Percentiles rank a stretch among this genome's conserved stretches.
Evolutionary conservation across 345 rosid genomes (phyloP).

Genomic region (Lenwebbia sp.): DNA sequence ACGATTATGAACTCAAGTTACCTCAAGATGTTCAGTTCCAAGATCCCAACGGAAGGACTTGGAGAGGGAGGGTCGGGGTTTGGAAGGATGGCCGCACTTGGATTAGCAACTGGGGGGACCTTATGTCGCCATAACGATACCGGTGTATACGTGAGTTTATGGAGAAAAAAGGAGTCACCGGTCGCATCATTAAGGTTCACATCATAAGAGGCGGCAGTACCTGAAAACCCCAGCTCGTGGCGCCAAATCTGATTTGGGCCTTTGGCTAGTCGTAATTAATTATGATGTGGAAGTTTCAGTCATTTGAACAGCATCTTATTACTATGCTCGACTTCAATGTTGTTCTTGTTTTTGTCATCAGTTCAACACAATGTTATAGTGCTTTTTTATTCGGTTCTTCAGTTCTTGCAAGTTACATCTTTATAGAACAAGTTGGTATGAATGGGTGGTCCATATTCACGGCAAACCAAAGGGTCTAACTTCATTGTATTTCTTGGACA

Average conservation of each 20-base stretch:
- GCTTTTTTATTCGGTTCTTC: not conserved
- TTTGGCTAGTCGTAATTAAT: not conserved
- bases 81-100: slow-evolving; percentile 5
- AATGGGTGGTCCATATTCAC: not conserved
- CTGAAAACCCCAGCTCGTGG: not conserved
- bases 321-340: not conserved
- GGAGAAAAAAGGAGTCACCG: not conserved
- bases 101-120: not conserved
- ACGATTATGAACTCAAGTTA: not conserved
- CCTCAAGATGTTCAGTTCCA: not conserved
- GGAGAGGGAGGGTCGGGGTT: not conserved
- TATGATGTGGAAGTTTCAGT: not conserved
- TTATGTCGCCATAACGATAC: not conserved
- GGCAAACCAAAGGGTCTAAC: not conserved
- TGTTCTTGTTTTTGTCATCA: not conserved
- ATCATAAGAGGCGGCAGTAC: not conserved
- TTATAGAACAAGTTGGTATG: not conserved
- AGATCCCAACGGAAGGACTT: not conserved
- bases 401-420: not conserved
- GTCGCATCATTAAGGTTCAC: not conserved
- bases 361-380: not conserved
- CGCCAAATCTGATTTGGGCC: too few species aligned
- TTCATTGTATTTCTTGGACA: not conserved
- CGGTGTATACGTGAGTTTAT: not conserved
- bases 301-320: not conserved